A percentile compares a stretch with the other conserved stretches of the same genome.
phyloP scores from a whole-genome alignment of 768 basidiomycete genomes.

The Boletus huronensis region DNA sequence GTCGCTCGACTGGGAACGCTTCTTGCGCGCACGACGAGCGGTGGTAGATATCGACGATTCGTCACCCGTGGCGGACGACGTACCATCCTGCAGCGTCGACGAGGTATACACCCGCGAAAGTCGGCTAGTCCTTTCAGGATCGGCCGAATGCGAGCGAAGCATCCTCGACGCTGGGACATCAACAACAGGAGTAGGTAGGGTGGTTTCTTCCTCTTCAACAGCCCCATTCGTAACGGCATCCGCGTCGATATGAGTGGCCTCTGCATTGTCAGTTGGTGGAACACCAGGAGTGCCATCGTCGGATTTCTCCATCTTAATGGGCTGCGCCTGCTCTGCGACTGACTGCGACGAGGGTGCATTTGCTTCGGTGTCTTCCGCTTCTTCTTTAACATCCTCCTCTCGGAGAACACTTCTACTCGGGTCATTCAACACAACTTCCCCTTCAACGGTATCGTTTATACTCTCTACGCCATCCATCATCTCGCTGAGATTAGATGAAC shows the following conservation, averaged over 20 bases:
- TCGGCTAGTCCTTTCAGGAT: constrained; percentile 61
- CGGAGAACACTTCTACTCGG: constrained; percentile 12
- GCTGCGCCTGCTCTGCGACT: constrained; percentile 8
- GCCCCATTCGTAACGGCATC: constrained; percentile 20
- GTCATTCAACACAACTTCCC: constrained; percentile 18
- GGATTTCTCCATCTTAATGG: constrained; percentile 23
- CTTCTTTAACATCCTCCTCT: constrained; percentile 27
- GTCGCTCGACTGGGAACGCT: constrained; percentile 47
- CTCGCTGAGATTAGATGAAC: constrained; percentile 33
- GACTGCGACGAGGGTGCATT: constrained; percentile 1
- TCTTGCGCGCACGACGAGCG: constrained; percentile 47
- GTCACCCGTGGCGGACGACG: constrained; percentile 60
- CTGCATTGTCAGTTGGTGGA: constrained; percentile 6
- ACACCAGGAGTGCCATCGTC: constrained; percentile 18
- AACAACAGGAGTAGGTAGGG: constrained; percentile 39
- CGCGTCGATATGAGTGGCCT: constrained; percentile 17
- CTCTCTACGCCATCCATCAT: constrained; percentile 32
- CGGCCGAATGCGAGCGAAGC: constrained; percentile 78
- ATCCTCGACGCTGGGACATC: constrained; percentile 43
- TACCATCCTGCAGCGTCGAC: constrained; percentile 48
- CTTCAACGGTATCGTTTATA: constrained; percentile 25
- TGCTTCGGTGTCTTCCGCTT: constrained; percentile 24
- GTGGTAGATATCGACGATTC: constrained; percentile 70
- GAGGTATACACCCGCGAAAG: constrained; percentile 58
- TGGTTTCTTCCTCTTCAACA: constrained; percentile 28